Evolutionary conservation across 176 grass and related monocot species (phyloP).

Genomic region (Neostapfia colusana): DNA sequence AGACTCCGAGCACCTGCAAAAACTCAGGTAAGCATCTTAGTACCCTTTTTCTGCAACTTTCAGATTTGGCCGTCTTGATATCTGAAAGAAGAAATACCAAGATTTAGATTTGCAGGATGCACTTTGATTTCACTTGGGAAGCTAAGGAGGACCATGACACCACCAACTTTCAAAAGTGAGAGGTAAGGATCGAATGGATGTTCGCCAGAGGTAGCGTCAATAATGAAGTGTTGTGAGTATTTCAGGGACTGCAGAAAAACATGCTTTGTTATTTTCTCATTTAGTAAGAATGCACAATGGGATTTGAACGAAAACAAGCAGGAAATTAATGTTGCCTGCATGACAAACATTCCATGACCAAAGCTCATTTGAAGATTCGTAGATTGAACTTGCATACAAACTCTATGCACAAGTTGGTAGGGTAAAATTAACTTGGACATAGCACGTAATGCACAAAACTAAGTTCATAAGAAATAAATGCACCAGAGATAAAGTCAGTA

Average conservation of each 20-base stretch:
- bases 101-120: constrained; percentile 55
- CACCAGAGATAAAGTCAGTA: neutral
- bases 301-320: neutral
- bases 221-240: constrained; percentile 69
- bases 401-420: neutral
- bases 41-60: neutral
- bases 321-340: neutral
- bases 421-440: neutral
- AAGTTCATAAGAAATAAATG: too few species aligned
- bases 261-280: neutral
- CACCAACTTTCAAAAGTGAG: constrained; percentile 64
- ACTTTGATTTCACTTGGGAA: constrained; percentile 71
- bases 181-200: constrained; percentile 87
- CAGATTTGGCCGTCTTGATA: neutral
- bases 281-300: neutral
- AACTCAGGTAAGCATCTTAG: neutral
- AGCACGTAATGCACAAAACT: neutral
- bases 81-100: constrained; percentile 45
- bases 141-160: constrained; percentile 55
- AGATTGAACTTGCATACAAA: neutral
- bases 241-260: constrained; percentile 52
- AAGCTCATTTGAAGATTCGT: neutral
- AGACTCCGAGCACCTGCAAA: constrained; percentile 57
- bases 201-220: constrained; percentile 70
- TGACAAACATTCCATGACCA: neutral